A percentile compares a stretch with the other conserved stretches of the same genome.
phyloP scores from a whole-genome alignment of 108 stramenopile genomes.

The Seminavis robusta region DNA sequence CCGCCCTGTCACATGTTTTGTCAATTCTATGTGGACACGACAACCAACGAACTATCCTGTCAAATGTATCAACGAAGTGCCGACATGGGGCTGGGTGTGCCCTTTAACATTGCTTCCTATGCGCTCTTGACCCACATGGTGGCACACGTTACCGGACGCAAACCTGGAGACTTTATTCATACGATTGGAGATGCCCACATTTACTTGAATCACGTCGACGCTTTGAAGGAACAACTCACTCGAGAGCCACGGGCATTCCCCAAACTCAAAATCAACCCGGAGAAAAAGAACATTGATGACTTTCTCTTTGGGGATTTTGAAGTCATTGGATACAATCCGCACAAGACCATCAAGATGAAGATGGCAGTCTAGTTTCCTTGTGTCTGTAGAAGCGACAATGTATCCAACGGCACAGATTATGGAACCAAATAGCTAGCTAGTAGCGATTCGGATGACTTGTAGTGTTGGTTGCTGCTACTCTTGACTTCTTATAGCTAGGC shows the following conservation, averaged over 20 bases:
- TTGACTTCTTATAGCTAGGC: too few species aligned
- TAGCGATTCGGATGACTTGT: too few species aligned
- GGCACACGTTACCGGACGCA: slow-evolving; percentile 89
- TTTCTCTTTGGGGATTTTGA: slow-evolving; percentile 91
- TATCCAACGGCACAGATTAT: too few species aligned
- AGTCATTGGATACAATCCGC: slow-evolving; percentile 92
- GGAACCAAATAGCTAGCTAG: too few species aligned
- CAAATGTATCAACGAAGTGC: slow-evolving; percentile 99
- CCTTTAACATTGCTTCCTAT: slow-evolving; percentile 99
- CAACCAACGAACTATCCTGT: slow-evolving; percentile 94
- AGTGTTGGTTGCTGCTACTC: too few species aligned
- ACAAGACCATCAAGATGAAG: slow-evolving; percentile 95
- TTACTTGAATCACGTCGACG: slow-evolving; percentile 99
- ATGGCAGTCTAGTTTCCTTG: slow-evolving; percentile 99
- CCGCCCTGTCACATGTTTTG: slow-evolving; percentile 99
- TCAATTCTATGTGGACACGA: slow-evolving; percentile 96
- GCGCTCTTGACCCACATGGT: slow-evolving; percentile 93
- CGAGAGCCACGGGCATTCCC: slow-evolving; percentile 94
- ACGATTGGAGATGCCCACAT: slow-evolving; percentile 98
- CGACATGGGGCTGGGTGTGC: slow-evolving; percentile 99
- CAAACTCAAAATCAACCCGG: slow-evolving; percentile 84
- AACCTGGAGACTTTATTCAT: slow-evolving; percentile 98
- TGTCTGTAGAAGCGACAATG: background rate
- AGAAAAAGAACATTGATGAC: slow-evolving; percentile 80
- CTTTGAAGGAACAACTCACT: slow-evolving; percentile 91